Conservation (phyloP, 345 rosid genomes). For the Aethionema arabicum region DNA sequence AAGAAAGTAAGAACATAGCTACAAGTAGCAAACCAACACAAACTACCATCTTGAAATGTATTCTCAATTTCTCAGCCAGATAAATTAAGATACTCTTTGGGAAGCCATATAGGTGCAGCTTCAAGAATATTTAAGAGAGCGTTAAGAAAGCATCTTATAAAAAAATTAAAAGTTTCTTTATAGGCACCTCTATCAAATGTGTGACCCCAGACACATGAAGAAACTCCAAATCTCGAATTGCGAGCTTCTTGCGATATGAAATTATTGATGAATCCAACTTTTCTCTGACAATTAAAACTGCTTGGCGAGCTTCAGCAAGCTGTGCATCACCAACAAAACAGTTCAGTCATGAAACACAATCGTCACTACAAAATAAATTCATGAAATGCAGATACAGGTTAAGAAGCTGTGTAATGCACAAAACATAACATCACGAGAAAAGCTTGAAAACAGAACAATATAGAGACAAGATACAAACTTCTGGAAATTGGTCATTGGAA, state of each 20-base stretch:
- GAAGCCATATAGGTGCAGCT: conserved; percentile 11
- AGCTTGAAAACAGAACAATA: not conserved
- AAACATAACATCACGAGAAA: conserved; percentile 14
- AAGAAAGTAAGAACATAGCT: conserved; percentile 7
- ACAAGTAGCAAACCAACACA: conserved; percentile 1
- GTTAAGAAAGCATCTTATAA: conserved; percentile 8
- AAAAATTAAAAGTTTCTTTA: conserved; percentile 9
- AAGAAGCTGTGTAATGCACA: conserved; percentile 24
- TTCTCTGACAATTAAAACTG: conserved; percentile 61
- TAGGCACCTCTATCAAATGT: conserved; percentile 42
- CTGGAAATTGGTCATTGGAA: conserved; percentile 65
- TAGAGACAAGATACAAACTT: conserved; percentile 47
- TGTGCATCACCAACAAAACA: conserved; percentile 32
- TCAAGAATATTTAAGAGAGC: conserved; percentile 4
- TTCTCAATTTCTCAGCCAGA: not conserved
- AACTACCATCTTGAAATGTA: conserved; percentile 8
- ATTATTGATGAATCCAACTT: conserved; percentile 36
- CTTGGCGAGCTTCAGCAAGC: conserved; percentile 69
- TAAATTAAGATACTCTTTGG: not conserved
- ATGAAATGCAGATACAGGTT: conserved; percentile 11
- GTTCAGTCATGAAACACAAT: conserved; percentile 7
- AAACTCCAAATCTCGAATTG: conserved; percentile 34
- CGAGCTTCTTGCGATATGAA: conserved; percentile 35
- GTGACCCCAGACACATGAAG: conserved; percentile 38
- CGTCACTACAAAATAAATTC: not conserved